A percentile compares a stretch with the other conserved stretches of the same genome.
phyloP scores from a whole-genome alignment of 2,329 filamentous ascomycete genomes.

The Calonectria pseudoturangicola region DNA sequence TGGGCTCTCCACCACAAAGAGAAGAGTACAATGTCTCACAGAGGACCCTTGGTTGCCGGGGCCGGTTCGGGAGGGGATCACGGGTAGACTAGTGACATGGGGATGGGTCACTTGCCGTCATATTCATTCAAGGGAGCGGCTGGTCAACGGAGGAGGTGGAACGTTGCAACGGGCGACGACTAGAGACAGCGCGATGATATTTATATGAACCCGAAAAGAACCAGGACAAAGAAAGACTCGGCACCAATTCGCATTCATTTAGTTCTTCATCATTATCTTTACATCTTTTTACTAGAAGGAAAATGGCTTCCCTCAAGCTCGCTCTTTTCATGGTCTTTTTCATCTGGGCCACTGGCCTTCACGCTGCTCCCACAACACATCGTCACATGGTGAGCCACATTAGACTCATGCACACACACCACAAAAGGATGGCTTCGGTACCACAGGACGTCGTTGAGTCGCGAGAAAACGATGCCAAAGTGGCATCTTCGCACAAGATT shows the following conservation, averaged over 20 bases:
- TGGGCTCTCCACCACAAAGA: background rate
- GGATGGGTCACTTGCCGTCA: constrained; percentile 43
- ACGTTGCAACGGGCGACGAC: constrained; percentile 44
- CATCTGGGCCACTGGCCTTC: constrained; percentile 48
- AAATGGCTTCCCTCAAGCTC: constrained; percentile 47
- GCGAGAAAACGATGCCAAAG: constrained; percentile 38
- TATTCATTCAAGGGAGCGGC: constrained; percentile 41
- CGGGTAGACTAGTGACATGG: constrained; percentile 28
- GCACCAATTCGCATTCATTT: constrained; percentile 7
- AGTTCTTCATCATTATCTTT: background rate
- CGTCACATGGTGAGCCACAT: constrained; percentile 45
- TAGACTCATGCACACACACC: constrained; percentile 60
- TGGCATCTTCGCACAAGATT: background rate
- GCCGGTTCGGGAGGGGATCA: constrained; percentile 35
- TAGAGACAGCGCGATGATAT: background rate
- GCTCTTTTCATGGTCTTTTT: constrained; percentile 48
- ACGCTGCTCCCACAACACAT: constrained; percentile 53
- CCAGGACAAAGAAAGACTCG: background rate
- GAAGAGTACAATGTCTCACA: constrained; percentile 45
- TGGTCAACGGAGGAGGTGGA: constrained; percentile 33
- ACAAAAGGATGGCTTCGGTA: constrained; percentile 26
- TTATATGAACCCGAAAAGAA: background rate
- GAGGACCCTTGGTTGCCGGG: constrained; percentile 42
- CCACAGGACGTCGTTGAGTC: constrained; percentile 40
- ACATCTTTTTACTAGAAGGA: background rate